phyloP scores from a whole-genome alignment of 2,329 filamentous ascomycete species.

The Penicillium brevicompactum region DNA sequence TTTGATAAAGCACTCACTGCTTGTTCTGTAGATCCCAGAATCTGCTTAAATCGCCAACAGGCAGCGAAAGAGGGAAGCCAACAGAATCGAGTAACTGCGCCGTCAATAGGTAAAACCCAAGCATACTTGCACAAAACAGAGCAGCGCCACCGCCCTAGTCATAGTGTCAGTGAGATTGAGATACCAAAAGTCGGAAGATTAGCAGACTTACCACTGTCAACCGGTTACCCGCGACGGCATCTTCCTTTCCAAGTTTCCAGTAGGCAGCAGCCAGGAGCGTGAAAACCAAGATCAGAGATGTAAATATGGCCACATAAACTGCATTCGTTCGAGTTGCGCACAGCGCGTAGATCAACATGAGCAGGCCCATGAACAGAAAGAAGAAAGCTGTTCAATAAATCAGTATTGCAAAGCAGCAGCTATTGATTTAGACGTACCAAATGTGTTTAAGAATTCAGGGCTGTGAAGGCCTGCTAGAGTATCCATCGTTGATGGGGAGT shows the following conservation, averaged over 20 bases:
- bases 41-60: conserved; percentile 13
- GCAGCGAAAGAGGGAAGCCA: conserved; percentile 12
- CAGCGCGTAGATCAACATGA: conserved; percentile 14
- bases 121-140: conserved; percentile 12
- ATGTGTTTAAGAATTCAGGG: conserved; percentile 15
- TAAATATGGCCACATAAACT: conserved; percentile 8
- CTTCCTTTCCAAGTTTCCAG: conserved; percentile 8
- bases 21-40: not conserved
- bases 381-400: conserved; percentile 8
- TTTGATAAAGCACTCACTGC: not conserved
- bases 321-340: conserved; percentile 14
- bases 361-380: conserved; percentile 13
- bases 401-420: not conserved
- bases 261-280: conserved; percentile 11
- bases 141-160: conserved; percentile 12
- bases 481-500: conserved; percentile 6
- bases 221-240: conserved; percentile 7
- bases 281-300: conserved; percentile 11
- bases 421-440: conserved; percentile 4
- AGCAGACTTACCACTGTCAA: conserved; percentile 11
- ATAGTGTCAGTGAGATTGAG: not conserved
- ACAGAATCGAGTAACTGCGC: conserved; percentile 14
- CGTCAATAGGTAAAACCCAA: conserved; percentile 14
- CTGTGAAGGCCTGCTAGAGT: conserved; percentile 14
- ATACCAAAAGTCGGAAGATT: not conserved